phyloP scores from a whole-genome alignment of 108 stramenopile genomes.

The Fragilaria radians region DNA sequence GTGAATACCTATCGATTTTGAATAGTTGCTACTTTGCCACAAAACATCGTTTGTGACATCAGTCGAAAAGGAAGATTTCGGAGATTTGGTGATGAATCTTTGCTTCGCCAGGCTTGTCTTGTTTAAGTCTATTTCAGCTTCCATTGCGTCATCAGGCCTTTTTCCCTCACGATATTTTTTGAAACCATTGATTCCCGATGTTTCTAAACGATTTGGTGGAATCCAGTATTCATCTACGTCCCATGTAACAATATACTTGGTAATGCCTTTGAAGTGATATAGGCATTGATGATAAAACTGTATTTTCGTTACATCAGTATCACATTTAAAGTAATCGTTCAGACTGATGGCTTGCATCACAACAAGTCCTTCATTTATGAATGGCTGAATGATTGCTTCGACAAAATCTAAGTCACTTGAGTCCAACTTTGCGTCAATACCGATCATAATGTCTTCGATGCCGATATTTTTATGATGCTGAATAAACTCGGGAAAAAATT shows the following conservation, averaged over 20 bases:
- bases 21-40: background rate
- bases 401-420: background rate
- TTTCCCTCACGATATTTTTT: too few species aligned
- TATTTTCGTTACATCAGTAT: constrained; percentile 9
- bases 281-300: constrained; percentile 26
- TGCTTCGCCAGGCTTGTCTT: too few species aligned
- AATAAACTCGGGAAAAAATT: constrained; percentile 15
- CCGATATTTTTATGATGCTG: constrained; percentile 19
- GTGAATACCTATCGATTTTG: background rate
- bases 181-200: too few species aligned
- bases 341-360: background rate
- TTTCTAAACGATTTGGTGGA: too few species aligned
- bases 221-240: too few species aligned
- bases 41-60: background rate
- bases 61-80: too few species aligned
- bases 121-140: too few species aligned
- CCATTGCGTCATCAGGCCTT: constrained; percentile 11
- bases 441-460: constrained; percentile 11
- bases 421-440: background rate
- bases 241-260: constrained; percentile 20
- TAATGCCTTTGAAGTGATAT: constrained; percentile 23
- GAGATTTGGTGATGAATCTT: too few species aligned
- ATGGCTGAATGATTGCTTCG: constrained; percentile 2
- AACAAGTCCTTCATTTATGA: constrained; percentile 4
- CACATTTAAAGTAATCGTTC: background rate